phyloP scores from a whole-genome alignment of 2,329 filamentous ascomycete species.

The Nigrograna mackinnonii region DNA sequence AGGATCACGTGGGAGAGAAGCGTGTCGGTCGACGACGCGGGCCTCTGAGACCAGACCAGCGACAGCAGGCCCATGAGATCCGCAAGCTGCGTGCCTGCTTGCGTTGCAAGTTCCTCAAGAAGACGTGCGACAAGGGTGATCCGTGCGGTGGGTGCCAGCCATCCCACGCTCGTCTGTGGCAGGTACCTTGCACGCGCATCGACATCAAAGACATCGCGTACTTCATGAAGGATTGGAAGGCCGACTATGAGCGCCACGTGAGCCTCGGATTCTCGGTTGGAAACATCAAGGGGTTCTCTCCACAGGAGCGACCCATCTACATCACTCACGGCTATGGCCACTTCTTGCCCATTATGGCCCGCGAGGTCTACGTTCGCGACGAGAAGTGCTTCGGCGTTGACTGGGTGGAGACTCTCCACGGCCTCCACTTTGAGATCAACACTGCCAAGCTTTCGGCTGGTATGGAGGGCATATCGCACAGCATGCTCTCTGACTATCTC shows the following conservation, averaged over 20 bases:
- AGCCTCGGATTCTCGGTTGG: conserved; percentile 85
- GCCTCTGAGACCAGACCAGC: conserved; percentile 87
- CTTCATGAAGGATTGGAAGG: conserved; percentile 99
- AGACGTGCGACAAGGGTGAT: conserved; percentile 97
- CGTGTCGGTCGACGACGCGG: conserved; percentile 89
- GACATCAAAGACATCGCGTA: conserved; percentile 98
- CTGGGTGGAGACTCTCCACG: conserved; percentile 83
- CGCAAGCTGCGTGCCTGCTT: conserved; percentile 91
- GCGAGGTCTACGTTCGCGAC: conserved; percentile 89
- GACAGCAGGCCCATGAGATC: conserved; percentile 96
- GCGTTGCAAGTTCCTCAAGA: conserved; percentile 98
- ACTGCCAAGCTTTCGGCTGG: conserved; percentile 90
- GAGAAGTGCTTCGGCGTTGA: conserved; percentile 92
- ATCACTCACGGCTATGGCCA: conserved; percentile 97
- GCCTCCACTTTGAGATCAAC: conserved; percentile 81
- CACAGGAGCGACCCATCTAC: conserved; percentile 71
- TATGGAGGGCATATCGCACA: conserved; percentile 80
- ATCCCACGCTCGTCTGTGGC: conserved; percentile 93
- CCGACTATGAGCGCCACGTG: conserved; percentile 90
- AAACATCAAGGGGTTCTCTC: conserved; percentile 86
- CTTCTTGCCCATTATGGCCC: conserved; percentile 87
- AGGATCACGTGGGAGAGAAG: conserved; percentile 79
- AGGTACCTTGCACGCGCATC: conserved; percentile 95
- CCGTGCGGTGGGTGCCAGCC: conserved; percentile 95
- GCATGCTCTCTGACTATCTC: conserved; percentile 85